Percentiles rank a stretch among this genome's conserved stretches.
Evolutionary conservation across 345 rosid species (phyloP).

Genomic region (Laguncularia racemosa): DNA sequence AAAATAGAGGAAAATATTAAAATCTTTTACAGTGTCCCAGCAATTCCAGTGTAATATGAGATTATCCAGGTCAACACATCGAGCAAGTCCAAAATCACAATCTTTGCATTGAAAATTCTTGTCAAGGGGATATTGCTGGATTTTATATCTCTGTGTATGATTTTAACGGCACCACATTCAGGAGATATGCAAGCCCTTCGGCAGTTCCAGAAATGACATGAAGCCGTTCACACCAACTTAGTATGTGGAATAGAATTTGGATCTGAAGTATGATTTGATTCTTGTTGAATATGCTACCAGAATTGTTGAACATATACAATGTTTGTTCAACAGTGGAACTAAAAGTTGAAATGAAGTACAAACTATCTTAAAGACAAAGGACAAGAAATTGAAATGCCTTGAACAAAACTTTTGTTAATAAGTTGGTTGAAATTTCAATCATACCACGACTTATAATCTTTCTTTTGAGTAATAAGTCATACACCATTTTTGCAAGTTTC

Average conservation of each 20-base stretch:
- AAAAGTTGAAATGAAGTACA: background rate
- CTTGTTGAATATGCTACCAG: too few relatives aligned
- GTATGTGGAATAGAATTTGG: background rate
- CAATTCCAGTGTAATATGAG: conserved; percentile 17
- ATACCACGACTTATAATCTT: too few relatives aligned
- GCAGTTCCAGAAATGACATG: conserved; percentile 12
- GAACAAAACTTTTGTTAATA: too few relatives aligned
- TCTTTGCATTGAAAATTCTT: conserved; percentile 14
- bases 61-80: conserved; percentile 9
- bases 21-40: conserved; percentile 18
- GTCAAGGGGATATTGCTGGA: conserved; percentile 15
- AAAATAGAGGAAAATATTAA: background rate
- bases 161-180: conserved; percentile 8
- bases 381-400: too few relatives aligned
- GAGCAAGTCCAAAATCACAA: conserved; percentile 19
- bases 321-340: background rate
- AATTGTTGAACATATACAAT: background rate
- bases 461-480: too few relatives aligned
- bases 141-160: conserved; percentile 19
- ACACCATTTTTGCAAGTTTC: too few relatives aligned
- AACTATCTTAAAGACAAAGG: too few relatives aligned
- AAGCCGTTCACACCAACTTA: conserved; percentile 13
- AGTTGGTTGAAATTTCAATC: too few relatives aligned
- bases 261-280: background rate
- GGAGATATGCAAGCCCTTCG: conserved; percentile 18